phyloP scores from a whole-genome alignment of 2,329 filamentous ascomycete genomes.

The Ilyonectria sp. region DNA sequence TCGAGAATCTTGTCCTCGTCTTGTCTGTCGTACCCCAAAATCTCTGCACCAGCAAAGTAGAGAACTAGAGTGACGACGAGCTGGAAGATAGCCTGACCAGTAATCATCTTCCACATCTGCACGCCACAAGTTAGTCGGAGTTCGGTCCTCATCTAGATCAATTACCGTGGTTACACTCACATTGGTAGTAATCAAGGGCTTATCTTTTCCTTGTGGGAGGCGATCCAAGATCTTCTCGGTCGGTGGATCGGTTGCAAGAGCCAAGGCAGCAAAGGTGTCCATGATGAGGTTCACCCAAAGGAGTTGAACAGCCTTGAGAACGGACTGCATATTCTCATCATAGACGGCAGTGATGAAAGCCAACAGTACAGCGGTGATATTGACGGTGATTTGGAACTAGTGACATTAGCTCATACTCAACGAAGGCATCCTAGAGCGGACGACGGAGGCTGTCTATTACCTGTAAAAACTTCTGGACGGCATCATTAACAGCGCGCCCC shows the following conservation, averaged over 20 bases:
- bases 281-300: slow-evolving; percentile 77
- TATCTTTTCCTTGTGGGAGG: slow-evolving; percentile 68
- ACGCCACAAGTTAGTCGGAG: background rate
- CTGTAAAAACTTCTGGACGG: slow-evolving; percentile 76
- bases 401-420: background rate
- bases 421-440: background rate
- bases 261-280: slow-evolving; percentile 75
- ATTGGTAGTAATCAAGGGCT: slow-evolving; percentile 77
- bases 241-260: slow-evolving; percentile 75
- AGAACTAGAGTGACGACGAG: slow-evolving; percentile 71
- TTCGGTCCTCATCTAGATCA: background rate
- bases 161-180: too few relatives aligned
- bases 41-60: slow-evolving; percentile 71
- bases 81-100: slow-evolving; percentile 74
- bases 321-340: slow-evolving; percentile 63
- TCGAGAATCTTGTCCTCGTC: slow-evolving; percentile 67
- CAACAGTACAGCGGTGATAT: slow-evolving; percentile 72
- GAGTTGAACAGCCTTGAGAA: slow-evolving; percentile 73
- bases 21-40: slow-evolving; percentile 62
- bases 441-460: slow-evolving; percentile 39
- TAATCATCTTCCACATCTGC: slow-evolving; percentile 76
- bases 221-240: slow-evolving; percentile 70
- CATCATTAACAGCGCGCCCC: slow-evolving; percentile 75
- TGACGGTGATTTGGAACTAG: slow-evolving; percentile 75
- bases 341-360: slow-evolving; percentile 72